These are phyloP conservation scores for Trichoderma sp. DNA, from an alignment of 2,329 filamentous ascomycete genomes.

Conservation along the genomic window DNA sequence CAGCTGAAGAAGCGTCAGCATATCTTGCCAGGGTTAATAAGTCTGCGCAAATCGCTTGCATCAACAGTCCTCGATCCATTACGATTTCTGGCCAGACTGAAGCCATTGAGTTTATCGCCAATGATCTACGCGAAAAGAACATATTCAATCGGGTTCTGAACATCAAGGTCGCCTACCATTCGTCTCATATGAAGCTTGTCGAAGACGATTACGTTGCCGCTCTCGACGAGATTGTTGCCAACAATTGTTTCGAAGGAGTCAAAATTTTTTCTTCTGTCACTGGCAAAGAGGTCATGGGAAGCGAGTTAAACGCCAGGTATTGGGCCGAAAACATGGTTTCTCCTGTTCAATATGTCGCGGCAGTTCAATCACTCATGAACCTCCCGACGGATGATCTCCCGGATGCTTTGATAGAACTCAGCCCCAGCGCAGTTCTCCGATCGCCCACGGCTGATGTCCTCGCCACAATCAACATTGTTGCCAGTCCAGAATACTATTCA, in stretches of 20 bases:
- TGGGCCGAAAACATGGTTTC: slow-evolving; percentile 47
- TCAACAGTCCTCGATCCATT: slow-evolving; percentile 43
- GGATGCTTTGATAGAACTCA: slow-evolving; percentile 40
- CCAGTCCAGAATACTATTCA: slow-evolving; percentile 26
- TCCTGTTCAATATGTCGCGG: slow-evolving; percentile 43
- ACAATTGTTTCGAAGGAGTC: slow-evolving; percentile 20
- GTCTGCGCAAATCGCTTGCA: slow-evolving; percentile 39
- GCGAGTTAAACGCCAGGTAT: slow-evolving; percentile 36
- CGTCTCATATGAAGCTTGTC: slow-evolving; percentile 41
- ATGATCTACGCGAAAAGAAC: slow-evolving; percentile 30
- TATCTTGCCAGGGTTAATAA: slow-evolving; percentile 27
- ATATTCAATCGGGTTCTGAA: slow-evolving; percentile 37
- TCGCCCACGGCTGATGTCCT: slow-evolving; percentile 39
- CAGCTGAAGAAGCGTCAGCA: slow-evolving; percentile 26
- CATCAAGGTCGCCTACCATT: slow-evolving; percentile 44
- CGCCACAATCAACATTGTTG: slow-evolving; percentile 15
- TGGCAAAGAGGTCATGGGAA: slow-evolving; percentile 27
- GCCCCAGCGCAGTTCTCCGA: slow-evolving; percentile 38
- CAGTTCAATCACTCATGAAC: slow-evolving; percentile 36
- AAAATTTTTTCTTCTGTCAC: slow-evolving; percentile 44
- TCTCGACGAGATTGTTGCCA: slow-evolving; percentile 26
- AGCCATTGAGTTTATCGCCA: slow-evolving; percentile 32
- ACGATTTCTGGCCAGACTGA: slow-evolving; percentile 42
- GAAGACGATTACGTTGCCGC: slow-evolving; percentile 35
- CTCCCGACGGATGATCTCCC: slow-evolving; percentile 29